phyloP scores from a whole-genome alignment of 495 filamentous ascomycete genomes.

The Aspergillus conjunctus region DNA sequence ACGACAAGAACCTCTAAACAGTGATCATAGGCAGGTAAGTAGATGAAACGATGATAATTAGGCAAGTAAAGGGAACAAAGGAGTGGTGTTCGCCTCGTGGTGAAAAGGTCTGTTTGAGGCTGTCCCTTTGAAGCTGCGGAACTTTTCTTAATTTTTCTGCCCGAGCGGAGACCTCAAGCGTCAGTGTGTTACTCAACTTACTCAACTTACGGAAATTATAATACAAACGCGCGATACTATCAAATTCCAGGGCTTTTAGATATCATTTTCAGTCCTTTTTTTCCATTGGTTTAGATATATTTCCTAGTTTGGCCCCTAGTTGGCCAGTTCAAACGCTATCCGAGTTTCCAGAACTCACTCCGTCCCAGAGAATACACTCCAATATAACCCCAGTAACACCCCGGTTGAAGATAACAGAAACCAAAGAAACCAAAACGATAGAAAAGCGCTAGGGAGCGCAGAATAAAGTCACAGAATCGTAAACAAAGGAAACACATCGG shows the following conservation, averaged over 20 bases:
- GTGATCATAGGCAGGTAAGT: not conserved
- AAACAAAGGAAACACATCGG: constrained; percentile 28
- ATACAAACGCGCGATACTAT: too few species aligned
- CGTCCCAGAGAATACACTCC: constrained; percentile 11
- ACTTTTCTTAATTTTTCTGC: constrained; percentile 8
- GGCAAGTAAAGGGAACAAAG: too few species aligned
- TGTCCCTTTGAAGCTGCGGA: not conserved
- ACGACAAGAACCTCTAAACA: not conserved
- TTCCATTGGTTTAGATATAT: not conserved
- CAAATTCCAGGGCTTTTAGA: not conserved
- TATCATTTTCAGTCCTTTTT: constrained; percentile 1
- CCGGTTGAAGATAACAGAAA: not conserved
- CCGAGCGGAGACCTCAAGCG: constrained; percentile 9
- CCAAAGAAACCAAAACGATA: constrained; percentile 11
- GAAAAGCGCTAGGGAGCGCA: constrained; percentile 13
- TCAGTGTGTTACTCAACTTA: not conserved
- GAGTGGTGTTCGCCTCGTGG: not conserved
- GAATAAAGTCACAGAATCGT: constrained; percentile 34
- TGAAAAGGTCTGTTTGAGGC: not conserved
- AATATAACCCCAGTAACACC: constrained; percentile 3
- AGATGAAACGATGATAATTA: not conserved
- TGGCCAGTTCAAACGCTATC: constrained; percentile 13
- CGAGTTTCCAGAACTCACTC: constrained; percentile 29
- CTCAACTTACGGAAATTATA: not conserved
- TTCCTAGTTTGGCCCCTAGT: constrained; percentile 6